Conservation (phyloP, 371 early-diverging fungal genomes). For the Aphelidium insulamus region DNA sequence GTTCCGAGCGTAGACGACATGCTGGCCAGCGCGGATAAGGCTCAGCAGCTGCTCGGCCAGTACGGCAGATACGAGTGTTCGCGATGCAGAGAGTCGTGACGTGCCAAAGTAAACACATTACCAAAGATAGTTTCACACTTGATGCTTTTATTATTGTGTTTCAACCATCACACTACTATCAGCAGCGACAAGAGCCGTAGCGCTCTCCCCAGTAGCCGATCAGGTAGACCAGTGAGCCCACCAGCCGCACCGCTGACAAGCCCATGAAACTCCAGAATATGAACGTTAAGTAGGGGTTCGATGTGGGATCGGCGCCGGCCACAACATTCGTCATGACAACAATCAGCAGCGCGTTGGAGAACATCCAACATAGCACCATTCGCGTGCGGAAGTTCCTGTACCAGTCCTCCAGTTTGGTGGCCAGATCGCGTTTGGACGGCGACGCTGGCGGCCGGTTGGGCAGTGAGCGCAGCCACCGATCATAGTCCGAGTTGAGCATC, state of each 20-base stretch:
- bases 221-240: constrained; percentile 42
- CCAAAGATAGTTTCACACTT: no score
- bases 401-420: constrained; percentile 60
- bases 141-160: no score
- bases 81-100: no score
- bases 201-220: constrained; percentile 17
- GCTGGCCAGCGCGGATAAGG: no score
- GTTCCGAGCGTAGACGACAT: no score
- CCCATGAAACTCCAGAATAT: constrained; percentile 63
- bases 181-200: no score
- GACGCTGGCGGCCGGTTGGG: background rate
- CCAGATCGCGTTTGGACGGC: constrained; percentile 32
- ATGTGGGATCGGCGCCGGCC: constrained; percentile 7
- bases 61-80: no score
- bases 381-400: constrained; percentile 63
- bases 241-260: constrained; percentile 43
- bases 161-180: no score
- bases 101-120: no score
- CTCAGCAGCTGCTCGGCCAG: no score
- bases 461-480: background rate
- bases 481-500: background rate
- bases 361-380: constrained; percentile 60
- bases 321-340: constrained; percentile 20
- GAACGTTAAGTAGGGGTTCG: constrained; percentile 52
- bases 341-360: constrained; percentile 48